phyloP scores from a whole-genome alignment of 164 flowering plant genomes.

The Houttuynia cordata region DNA sequence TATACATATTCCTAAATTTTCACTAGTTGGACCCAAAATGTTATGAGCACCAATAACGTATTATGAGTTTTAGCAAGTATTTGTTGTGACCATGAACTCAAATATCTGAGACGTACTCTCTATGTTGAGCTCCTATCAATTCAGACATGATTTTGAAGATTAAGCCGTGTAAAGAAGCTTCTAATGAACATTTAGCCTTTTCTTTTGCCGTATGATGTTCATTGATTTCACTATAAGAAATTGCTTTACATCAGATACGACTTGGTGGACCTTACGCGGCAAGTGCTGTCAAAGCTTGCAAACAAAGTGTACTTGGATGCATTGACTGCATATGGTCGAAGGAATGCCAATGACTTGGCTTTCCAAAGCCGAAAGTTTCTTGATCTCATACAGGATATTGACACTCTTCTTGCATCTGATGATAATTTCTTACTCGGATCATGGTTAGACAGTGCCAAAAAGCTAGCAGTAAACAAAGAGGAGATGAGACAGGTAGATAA shows the following conservation, averaged over 20 bases:
- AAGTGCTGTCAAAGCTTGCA: slow-evolving; percentile 79
- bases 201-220: no score
- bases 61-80: no score
- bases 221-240: background rate
- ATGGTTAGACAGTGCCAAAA: slow-evolving; percentile 85
- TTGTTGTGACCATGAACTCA: no score
- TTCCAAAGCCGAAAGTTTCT: slow-evolving; percentile 43
- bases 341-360: slow-evolving; percentile 35
- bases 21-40: no score
- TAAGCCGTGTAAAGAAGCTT: no score
- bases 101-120: no score
- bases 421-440: slow-evolving; percentile 87
- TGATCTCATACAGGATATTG: slow-evolving; percentile 71
- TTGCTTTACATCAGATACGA: slow-evolving; percentile 53
- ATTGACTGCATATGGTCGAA: slow-evolving; percentile 40
- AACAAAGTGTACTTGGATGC: slow-evolving; percentile 76
- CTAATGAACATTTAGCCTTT: no score
- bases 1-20: background rate
- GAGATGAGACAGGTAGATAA: slow-evolving; percentile 53
- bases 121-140: no score
- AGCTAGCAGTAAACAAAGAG: slow-evolving; percentile 37
- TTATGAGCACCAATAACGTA: no score
- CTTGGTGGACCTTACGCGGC: slow-evolving; percentile 89
- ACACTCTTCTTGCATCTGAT: slow-evolving; percentile 72
- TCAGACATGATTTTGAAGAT: no score